Evolutionary conservation across 2,329 filamentous ascomycete genomes (phyloP), one percentile per base, ranked within the genome.

Genomic region (Endoconidiophora laricicola): DNA sequence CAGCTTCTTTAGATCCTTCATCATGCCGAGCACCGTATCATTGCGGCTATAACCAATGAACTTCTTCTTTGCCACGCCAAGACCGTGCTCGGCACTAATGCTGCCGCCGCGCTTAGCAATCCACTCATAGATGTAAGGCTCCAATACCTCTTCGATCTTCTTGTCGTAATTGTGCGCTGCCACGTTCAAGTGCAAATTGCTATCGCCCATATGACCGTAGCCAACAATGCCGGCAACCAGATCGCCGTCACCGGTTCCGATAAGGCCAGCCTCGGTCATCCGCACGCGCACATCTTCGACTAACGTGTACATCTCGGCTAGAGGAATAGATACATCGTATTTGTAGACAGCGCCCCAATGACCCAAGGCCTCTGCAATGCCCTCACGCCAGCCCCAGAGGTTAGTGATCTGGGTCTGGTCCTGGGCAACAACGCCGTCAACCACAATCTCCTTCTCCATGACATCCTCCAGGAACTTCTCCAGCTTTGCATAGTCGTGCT

Each of bases 91-190:
- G 46, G 91, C 91, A 61, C 87, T 94, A 66, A 98, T 95, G 65
- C 87, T 95, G 54, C 91, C 91, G 55, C 82, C 81, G 44, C 84
- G 76, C 69, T 86, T 78, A 59, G 81, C 73, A 57, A 96, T 90
- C 91, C 91, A 98, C 68, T 98, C 87, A 62, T 95, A 98, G 22
- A 98, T 86, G 67, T 83, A 98, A 0, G 93, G 91, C 69, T 98
- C 91, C 38, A 98, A 73, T 23, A 77, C 71, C 65, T 84, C 77
- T 68, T 98, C 91, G 23, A 98, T 86, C 51, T 77, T 72, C 66
- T 88, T 84, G 65, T 91, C 86, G 65, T 91, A 96, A 54, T 81
- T 70, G 54, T 88, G 71, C 16, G 86, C 83, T 1, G 84, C 75
- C 33, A 98, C 76, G 65, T 98, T 98, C 57, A 98, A 72, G 66